Base-by-base conservation (phyloP, 2,329 filamentous ascomycete species). In the Diaporthe helianthi region DNA sequence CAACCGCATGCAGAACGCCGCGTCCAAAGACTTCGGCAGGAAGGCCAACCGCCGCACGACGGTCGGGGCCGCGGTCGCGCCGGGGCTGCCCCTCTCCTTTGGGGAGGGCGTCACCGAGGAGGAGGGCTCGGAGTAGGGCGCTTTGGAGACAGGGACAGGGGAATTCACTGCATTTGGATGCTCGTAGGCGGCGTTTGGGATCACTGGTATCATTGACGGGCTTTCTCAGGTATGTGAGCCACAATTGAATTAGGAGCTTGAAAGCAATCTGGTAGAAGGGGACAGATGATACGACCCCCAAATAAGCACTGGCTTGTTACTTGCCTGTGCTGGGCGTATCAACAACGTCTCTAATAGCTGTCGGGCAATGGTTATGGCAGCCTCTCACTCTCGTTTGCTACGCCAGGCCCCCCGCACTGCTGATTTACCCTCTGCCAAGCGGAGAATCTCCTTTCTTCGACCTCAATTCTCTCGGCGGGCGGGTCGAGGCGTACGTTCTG, bases 1-100 rank as follows among this genome's bases (percentile, higher is more conserved):
- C 74, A 87, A 85, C 67, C 81, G 86, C 9, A 82, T 83, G 75
- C 78, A 80, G 9, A 77, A 79, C 17, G 74, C 74, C 19, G 82
- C 80, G n/a, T 80, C 81, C 6, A 73, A 75, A 22, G 82, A 82
- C 73, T 78, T 82, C n/a, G 84, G 83, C 0, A 78, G 78, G 65
- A 80, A 78, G 72, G 64, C 72, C 24, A 83, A 79, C 69, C 76
- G 85, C 38, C 72, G 78, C 29, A 82, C 84, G 13, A 83, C 83
- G 1, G 74, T 84, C 38, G 83, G 83, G 3, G 72, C 78, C 3
- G 81, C 83, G 13, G 80, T 87, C 15, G 78, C 78, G 17, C 22
- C 22, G 15, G 51, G 6, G 22, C 70, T 64, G 61, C 6, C 74
- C 52, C 75, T 85, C 41, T 68, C 70, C 15, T 69, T 81, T 19